Conservation (phyloP, 805 yeast species). For the Candida maltosa region DNA sequence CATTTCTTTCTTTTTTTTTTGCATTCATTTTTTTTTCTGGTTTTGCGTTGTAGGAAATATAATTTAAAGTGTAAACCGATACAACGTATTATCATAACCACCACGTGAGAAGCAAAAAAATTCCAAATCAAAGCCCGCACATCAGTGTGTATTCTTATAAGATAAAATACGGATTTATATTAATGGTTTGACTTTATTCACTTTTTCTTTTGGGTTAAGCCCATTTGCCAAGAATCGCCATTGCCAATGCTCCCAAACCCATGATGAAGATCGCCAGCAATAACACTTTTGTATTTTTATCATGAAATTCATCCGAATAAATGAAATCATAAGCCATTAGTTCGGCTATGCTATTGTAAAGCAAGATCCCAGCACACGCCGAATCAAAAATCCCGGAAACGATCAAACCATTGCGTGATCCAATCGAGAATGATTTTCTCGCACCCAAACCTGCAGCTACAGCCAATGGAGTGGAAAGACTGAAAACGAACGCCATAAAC, state of each 20-base stretch:
- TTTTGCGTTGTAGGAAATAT: no score
- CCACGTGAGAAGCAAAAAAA: no score
- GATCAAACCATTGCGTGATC: slow-evolving; percentile 29
- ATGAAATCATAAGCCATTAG: slow-evolving; percentile 39
- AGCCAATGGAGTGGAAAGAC: slow-evolving; percentile 31
- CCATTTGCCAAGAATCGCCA: slow-evolving; percentile 35
- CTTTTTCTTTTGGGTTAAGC: slow-evolving; percentile 16
- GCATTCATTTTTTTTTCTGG: no score
- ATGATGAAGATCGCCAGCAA: slow-evolving; percentile 21
- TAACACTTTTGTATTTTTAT: slow-evolving; percentile 13
- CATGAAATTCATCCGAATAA: slow-evolving; percentile 26
- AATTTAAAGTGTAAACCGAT: no score
- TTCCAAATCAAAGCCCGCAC: no score
- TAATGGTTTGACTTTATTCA: neutral
- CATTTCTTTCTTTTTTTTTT: no score
- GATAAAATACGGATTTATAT: neutral
- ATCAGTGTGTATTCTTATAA: neutral
- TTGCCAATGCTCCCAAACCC: slow-evolving; percentile 24
- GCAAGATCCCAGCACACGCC: slow-evolving; percentile 31
- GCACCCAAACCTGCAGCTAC: slow-evolving; percentile 37
- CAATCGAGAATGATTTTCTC: slow-evolving; percentile 28
- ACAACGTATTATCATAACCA: no score
- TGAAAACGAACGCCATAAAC: slow-evolving; percentile 27
- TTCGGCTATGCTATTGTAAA: slow-evolving; percentile 35
- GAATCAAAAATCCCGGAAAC: slow-evolving; percentile 33